Conservation (phyloP, 169 alveolate genomes). For the Toxoplasma gondii region DNA sequence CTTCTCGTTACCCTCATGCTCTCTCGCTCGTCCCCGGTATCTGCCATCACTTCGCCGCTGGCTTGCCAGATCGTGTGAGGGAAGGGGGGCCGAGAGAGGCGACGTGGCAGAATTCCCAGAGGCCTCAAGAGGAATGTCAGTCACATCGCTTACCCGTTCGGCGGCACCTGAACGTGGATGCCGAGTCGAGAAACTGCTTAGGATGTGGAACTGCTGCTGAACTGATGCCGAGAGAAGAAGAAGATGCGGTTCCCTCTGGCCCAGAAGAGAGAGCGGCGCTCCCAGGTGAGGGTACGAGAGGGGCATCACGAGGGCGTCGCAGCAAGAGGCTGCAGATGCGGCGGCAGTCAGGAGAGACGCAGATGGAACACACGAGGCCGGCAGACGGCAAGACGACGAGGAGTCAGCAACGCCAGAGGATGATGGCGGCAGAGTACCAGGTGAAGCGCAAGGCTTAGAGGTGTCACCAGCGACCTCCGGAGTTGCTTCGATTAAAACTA, state of each 20-base stretch:
- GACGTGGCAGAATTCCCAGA: not conserved
- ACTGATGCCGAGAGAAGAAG: not conserved
- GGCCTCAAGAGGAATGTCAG: not conserved
- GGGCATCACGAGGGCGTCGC: constrained; percentile 24
- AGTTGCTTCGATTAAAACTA: not conserved
- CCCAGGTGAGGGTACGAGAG: not conserved
- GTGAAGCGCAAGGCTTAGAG: not conserved
- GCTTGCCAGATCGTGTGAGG: too few species aligned
- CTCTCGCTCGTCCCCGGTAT: too few species aligned
- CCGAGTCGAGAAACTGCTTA: not conserved
- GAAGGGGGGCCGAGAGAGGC: too few species aligned
- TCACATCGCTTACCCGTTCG: not conserved
- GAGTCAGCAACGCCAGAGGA: not conserved
- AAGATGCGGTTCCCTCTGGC: not conserved
- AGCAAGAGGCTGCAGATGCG: constrained; percentile 25
- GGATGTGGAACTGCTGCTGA: not conserved
- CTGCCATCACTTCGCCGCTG: too few species aligned
- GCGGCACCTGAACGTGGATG: not conserved
- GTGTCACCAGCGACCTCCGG: not conserved
- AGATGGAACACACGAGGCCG: not conserved
- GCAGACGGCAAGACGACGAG: not conserved
- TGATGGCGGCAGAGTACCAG: not conserved
- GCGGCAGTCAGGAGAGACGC: not conserved
- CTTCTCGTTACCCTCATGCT: too few species aligned
- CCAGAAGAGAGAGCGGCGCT: not conserved